Evolutionary conservation across 352 stramenopile genomes (phyloP).

Genomic region (Blastocystis sp.): DNA sequence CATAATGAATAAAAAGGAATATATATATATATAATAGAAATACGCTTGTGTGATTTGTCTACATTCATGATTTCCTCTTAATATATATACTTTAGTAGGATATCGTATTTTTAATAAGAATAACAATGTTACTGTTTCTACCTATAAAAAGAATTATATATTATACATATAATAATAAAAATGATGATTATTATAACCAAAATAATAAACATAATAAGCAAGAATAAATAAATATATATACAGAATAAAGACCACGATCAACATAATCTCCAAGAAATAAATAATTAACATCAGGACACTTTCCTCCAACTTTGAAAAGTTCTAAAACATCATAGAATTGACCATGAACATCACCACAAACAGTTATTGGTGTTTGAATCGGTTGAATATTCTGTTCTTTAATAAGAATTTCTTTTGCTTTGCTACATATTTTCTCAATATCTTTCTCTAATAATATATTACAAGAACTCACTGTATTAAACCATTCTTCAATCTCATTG

Average conservation of each 20-base stretch:
- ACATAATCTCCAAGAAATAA: conserved; percentile 96
- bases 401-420: conserved; percentile 80
- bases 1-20: no score
- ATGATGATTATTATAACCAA: no score
- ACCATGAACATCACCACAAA: conserved; percentile 83
- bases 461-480: no score
- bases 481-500: no score
- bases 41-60: conserved; percentile 76
- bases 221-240: conserved; percentile 31
- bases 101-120: conserved; percentile 76
- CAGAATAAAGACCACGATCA: conserved; percentile 88
- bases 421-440: conserved; percentile 86
- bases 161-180: no score
- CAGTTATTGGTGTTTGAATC: conserved; percentile 80
- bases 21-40: no score
- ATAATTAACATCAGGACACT: conserved; percentile 76
- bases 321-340: conserved; percentile 93
- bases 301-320: conserved; percentile 70
- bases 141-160: no score
- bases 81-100: conserved; percentile 65
- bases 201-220: conserved; percentile 50
- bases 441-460: conserved; percentile 76
- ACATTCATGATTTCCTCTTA: conserved; percentile 78
- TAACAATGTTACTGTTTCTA: conserved; percentile 68
- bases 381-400: conserved; percentile 88